phyloP scores from a whole-genome alignment of 169 alveolate genomes.

The Cryptosporidium ryanae region DNA sequence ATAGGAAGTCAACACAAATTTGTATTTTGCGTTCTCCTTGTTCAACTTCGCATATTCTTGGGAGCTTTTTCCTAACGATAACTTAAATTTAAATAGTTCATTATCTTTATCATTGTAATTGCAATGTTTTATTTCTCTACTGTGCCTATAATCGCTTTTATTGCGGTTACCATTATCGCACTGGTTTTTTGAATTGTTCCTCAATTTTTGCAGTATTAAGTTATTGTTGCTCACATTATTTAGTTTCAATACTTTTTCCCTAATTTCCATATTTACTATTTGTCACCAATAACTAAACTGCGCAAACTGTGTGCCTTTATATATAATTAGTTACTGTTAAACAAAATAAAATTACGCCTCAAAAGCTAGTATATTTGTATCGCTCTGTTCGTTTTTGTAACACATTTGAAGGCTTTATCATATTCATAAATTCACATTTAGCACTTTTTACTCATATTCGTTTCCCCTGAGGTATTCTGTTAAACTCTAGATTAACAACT shows the following conservation, averaged over 20 bases:
- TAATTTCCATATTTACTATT: no score
- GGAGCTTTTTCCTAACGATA: not conserved
- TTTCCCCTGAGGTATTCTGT: no score
- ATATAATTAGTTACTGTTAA: no score
- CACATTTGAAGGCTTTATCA: no score
- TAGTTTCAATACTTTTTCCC: not conserved
- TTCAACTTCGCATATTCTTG: slow-evolving; percentile 2
- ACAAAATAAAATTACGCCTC: no score
- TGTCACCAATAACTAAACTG: no score
- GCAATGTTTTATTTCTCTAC: not conserved
- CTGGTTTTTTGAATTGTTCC: not conserved
- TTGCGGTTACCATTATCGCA: not conserved
- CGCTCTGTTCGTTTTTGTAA: no score
- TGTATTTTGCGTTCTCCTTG: slow-evolving; percentile 4
- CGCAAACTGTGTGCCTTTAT: no score
- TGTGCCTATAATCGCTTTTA: not conserved
- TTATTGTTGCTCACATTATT: slow-evolving; percentile 16
- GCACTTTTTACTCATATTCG: no score
- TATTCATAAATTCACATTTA: no score
- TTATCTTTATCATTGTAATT: not conserved
- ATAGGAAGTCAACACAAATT: slow-evolving; percentile 8
- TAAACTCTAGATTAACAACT: no score
- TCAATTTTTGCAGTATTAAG: slow-evolving; percentile 10
- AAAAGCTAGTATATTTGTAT: no score
- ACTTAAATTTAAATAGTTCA: slow-evolving; percentile 1